Evolutionary conservation across 768 basidiomycete species (phyloP).

Genomic region (Tephrocybe sp.): DNA sequence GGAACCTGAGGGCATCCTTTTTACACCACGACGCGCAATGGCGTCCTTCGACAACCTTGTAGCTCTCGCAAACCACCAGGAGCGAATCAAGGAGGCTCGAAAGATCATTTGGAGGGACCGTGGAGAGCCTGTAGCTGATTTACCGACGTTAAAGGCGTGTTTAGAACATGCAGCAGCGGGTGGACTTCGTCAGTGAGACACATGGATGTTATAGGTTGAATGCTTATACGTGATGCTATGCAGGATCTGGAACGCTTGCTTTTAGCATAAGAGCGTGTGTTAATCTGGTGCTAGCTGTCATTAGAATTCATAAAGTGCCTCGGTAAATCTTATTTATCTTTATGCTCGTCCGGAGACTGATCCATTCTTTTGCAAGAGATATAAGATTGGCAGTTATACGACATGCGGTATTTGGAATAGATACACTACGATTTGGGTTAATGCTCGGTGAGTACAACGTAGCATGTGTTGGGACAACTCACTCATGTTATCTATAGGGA

Average conservation of each 20-base stretch:
- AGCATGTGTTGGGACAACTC: too few species aligned
- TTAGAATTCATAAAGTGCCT: constrained; percentile 64
- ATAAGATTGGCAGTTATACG: constrained; percentile 64
- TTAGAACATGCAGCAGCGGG: constrained; percentile 69
- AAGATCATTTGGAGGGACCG: constrained; percentile 82
- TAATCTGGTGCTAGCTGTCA: constrained; percentile 75
- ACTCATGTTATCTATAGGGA: constrained; percentile 37
- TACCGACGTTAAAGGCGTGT: constrained; percentile 62
- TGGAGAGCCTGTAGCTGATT: constrained; percentile 71
- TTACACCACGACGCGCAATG: constrained; percentile 57
- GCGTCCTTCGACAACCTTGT: constrained; percentile 83
- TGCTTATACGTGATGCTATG: not conserved
- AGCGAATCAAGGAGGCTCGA: constrained; percentile 66
- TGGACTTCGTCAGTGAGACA: constrained; percentile 57
- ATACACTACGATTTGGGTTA: constrained; percentile 80
- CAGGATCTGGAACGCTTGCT: constrained; percentile 80
- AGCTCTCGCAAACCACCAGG: constrained; percentile 81
- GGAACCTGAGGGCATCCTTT: constrained; percentile 32
- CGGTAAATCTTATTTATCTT: constrained; percentile 41
- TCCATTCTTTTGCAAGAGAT: constrained; percentile 37
- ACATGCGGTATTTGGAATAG: constrained; percentile 80
- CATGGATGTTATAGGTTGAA: not conserved
- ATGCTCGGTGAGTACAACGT: constrained; percentile 65
- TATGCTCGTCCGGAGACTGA: not conserved
- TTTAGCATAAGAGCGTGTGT: constrained; percentile 81